Conservation (phyloP, 352 stramenopile species). For the Blastocystis sp. region DNA sequence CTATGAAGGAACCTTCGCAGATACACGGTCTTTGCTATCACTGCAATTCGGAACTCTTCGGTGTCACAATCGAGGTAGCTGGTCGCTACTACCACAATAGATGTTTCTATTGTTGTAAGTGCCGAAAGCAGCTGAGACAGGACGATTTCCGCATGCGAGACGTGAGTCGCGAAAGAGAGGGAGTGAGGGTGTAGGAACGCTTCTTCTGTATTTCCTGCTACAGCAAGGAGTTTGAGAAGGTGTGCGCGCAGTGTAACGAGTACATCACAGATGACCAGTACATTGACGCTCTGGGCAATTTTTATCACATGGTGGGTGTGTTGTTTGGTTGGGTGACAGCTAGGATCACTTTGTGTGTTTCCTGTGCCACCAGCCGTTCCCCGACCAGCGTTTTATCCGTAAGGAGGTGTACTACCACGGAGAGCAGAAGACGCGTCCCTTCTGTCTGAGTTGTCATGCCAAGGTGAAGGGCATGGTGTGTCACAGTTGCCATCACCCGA, state of each 20-base stretch:
- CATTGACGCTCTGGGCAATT: slow-evolving; percentile 32
- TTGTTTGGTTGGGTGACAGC: not conserved
- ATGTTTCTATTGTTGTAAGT: slow-evolving; percentile 51
- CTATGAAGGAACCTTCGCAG: not conserved
- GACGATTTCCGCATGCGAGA: slow-evolving; percentile 40
- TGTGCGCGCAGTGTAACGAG: slow-evolving; percentile 20
- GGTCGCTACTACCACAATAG: slow-evolving; percentile 28
- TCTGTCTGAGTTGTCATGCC: slow-evolving; percentile 15
- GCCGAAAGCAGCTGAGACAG: not conserved
- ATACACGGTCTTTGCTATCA: slow-evolving; percentile 27
- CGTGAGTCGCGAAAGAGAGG: not conserved
- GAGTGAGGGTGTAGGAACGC: not conserved
- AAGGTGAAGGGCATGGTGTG: slow-evolving; percentile 32
- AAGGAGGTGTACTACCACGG: slow-evolving; percentile 21
- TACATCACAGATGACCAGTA: slow-evolving; percentile 48
- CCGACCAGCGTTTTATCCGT: slow-evolving; percentile 1
- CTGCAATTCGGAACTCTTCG: slow-evolving; percentile 52
- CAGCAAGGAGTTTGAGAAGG: slow-evolving; percentile 25
- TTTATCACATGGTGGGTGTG: slow-evolving; percentile 10
- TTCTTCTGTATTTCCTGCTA: slow-evolving; percentile 49
- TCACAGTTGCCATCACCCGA: slow-evolving; percentile 12
- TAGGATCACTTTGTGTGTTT: slow-evolving; percentile 54
- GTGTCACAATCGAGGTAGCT: slow-evolving; percentile 1
- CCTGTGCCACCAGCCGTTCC: slow-evolving; percentile 30
- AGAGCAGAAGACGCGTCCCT: not conserved